Evolutionary conservation across 345 rosid genomes (phyloP).

Genomic region (Syzygium grande): DNA sequence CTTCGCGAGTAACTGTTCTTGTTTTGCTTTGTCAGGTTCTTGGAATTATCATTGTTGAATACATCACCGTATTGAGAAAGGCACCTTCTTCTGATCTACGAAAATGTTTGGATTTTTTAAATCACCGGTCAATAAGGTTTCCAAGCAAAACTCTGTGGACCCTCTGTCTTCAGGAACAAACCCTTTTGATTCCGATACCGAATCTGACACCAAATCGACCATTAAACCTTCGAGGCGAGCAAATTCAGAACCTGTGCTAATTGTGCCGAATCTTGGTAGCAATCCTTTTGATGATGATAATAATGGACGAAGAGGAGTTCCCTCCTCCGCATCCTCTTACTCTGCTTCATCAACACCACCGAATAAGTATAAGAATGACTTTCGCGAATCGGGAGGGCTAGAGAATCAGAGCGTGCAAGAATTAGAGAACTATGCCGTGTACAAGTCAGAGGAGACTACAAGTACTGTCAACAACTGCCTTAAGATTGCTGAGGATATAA

Average conservation of each 20-base stretch:
- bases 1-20: neutral
- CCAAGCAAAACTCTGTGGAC: neutral
- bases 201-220: slow-evolving; percentile 9
- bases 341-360: slow-evolving; percentile 2
- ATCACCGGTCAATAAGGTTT: neutral
- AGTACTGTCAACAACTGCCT: slow-evolving; percentile 63
- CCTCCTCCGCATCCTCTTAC: slow-evolving; percentile 14
- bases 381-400: slow-evolving; percentile 57
- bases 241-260: slow-evolving; percentile 57
- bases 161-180: neutral
- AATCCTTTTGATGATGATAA: slow-evolving; percentile 4
- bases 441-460: slow-evolving; percentile 87
- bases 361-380: slow-evolving; percentile 54
- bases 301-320: slow-evolving; percentile 3
- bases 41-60: neutral
- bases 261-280: slow-evolving; percentile 8
- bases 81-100: neutral
- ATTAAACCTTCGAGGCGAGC: slow-evolving; percentile 45
- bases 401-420: slow-evolving; percentile 75
- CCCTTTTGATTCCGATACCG: neutral
- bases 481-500: slow-evolving; percentile 74
- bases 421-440: slow-evolving; percentile 72
- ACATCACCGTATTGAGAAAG: neutral
- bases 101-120: neutral
- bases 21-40: neutral